phyloP scores from a whole-genome alignment of 805 yeast genomes.

The Sugiyamaella americana region DNA sequence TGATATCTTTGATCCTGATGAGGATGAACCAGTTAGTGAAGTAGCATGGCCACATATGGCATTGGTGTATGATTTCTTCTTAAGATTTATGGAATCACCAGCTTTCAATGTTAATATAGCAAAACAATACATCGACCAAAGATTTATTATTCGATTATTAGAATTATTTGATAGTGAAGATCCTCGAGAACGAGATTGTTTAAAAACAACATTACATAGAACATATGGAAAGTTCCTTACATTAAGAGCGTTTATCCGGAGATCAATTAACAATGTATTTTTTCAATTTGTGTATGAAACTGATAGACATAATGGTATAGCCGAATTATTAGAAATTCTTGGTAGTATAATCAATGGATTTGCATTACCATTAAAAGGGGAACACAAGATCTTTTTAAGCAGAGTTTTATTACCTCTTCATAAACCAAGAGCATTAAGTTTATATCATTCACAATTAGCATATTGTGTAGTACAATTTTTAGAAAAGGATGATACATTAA shows the following conservation, averaged over 20 bases:
- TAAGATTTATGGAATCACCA: constrained; percentile 87
- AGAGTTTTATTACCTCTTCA: constrained; percentile 88
- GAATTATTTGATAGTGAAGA: constrained; percentile 95
- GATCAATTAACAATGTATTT: constrained; percentile 87
- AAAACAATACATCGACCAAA: constrained; percentile 88
- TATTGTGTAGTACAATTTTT: constrained; percentile 95
- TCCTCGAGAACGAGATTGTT: constrained; percentile 90
- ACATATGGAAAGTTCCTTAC: constrained; percentile 92
- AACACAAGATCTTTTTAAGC: constrained; percentile 84
- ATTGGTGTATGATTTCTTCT: constrained; percentile 87
- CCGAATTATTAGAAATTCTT: constrained; percentile 87
- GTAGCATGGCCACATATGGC: constrained; percentile 99
- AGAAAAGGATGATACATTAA: constrained; percentile 85
- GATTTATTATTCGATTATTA: constrained; percentile 69
- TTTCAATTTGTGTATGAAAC: constrained; percentile 92
- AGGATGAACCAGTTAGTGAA: constrained; percentile 95
- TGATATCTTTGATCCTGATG: constrained; percentile 95
- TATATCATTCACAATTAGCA: constrained; percentile 95
- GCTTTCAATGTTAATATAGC: constrained; percentile 92
- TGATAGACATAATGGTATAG: constrained; percentile 91
- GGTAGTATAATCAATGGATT: constrained; percentile 97
- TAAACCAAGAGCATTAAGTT: constrained; percentile 78
- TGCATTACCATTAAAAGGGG: constrained; percentile 94
- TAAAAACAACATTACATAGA: constrained; percentile 91
- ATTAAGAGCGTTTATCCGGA: constrained; percentile 82